A percentile compares a stretch with the other conserved stretches of the same genome.
Evolutionary conservation across 2,329 filamentous ascomycete species (phyloP).

Genomic region (Chaetomiaceae sp.): DNA sequence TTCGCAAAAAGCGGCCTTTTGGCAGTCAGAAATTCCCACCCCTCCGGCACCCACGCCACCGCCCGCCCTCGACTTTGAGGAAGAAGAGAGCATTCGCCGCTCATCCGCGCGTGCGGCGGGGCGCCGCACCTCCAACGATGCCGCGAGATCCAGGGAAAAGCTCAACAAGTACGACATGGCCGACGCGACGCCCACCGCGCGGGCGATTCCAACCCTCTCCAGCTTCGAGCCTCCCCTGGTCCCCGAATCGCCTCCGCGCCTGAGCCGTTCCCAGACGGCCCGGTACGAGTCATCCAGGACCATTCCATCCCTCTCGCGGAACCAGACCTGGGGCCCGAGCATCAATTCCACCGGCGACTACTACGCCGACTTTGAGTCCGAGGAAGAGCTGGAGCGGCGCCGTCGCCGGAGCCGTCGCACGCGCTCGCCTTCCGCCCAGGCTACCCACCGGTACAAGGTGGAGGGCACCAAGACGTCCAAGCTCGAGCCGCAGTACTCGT

Average conservation of each 20-base stretch:
- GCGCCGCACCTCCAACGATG: conserved; percentile 26
- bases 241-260: conserved; percentile 24
- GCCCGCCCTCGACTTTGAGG: conserved; percentile 20
- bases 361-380: conserved; percentile 20
- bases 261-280: conserved; percentile 22
- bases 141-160: conserved; percentile 22
- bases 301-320: conserved; percentile 19
- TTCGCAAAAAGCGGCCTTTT: conserved; percentile 1
- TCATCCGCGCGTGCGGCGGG: conserved; percentile 19
- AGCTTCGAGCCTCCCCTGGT: conserved; percentile 27
- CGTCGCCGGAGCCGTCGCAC: conserved; percentile 21
- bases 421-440: conserved; percentile 20
- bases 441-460: conserved; percentile 22
- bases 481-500: conserved; percentile 18
- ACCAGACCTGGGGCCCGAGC: conserved; percentile 19
- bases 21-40: conserved; percentile 14
- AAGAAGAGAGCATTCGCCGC: conserved; percentile 22
- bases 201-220: conserved; percentile 24
- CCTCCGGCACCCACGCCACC: conserved; percentile 24
- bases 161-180: conserved; percentile 18
- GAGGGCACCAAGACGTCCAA: conserved; percentile 23
- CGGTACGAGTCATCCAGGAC: conserved; percentile 16
- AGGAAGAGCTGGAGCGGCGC: conserved; percentile 19
- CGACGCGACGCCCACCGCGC: conserved; percentile 16
- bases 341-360: conserved; percentile 7